Base-by-base conservation (phyloP, 2,329 filamentous ascomycete species). In the Alternaria panax region DNA sequence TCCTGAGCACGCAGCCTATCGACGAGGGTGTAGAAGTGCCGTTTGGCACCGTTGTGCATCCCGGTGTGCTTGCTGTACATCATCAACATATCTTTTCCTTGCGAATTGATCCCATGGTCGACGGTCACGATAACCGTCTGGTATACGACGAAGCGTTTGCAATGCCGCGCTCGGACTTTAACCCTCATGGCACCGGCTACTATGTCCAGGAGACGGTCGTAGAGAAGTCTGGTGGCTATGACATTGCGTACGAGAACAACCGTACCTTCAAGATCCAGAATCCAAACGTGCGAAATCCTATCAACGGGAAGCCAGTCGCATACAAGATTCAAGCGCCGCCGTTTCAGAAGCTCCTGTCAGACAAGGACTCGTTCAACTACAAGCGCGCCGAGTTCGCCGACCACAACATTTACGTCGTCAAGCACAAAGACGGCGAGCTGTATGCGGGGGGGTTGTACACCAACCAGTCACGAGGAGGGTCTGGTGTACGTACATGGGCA, bases 61-160 rank as follows among this genome's bases (percentile, higher is more conserved):
- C 88, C 0, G 88, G 89, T 42, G 88, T 90, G 16, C 84, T 92
- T 32, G 90, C 88, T 2, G 81, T 83, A 0, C 87, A 90, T 76
- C 90, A 93, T 70, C 90, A 93, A 72, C 91, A 93, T 76, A 90
- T 92, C 74, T 92, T 93, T 80, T 75, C 79, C 63, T 70, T 85
- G 63, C 78, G 83, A 56, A 67, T 86, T 59, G 78, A 85, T 75
- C 76, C 82, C 30, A 75, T 78, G 67, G 74, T 84, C 58, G 80
- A 85, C 62, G 79, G 82, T 57, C 72, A 77, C 67, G 57, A 76
- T 52, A 82, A 84, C 73, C 75, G 81, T 28, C 67, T 82, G 24
- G 75, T 82, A 50, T 82, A 89, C 69, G 78, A 84, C 24, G 78
- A 88, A 67, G 82, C 84, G 0, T 83, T 87, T 52, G 77, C 88